phyloP scores from a whole-genome alignment of 164 flowering plant genomes.

The Tetracentron sinense region DNA sequence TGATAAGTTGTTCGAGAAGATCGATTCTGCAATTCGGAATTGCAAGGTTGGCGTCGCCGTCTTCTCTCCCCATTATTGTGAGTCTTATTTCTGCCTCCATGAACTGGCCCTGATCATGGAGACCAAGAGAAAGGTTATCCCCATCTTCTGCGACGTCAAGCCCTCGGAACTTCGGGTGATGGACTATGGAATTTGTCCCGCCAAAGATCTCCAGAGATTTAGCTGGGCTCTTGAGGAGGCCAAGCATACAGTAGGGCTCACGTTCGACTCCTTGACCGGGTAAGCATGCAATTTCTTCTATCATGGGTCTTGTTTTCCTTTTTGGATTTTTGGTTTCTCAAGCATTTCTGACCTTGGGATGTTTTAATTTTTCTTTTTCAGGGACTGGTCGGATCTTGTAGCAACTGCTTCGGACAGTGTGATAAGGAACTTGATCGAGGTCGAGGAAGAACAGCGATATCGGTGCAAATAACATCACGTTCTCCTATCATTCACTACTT shows the following conservation, averaged over 20 bases:
- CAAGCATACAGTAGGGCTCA: conserved; percentile 33
- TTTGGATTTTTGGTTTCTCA: too few relatives aligned
- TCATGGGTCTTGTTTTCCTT: too few relatives aligned
- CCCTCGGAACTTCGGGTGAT: conserved; percentile 52
- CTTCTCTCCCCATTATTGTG: conserved; percentile 57
- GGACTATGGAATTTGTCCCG: conserved; percentile 22
- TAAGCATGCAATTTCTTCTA: conserved; percentile 15
- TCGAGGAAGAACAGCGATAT: too few relatives aligned
- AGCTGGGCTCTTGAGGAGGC: conserved; percentile 38
- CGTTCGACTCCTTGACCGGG: conserved; percentile 39
- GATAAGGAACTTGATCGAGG: too few relatives aligned
- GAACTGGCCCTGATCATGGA: conserved; percentile 57
- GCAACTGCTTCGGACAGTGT: too few relatives aligned
- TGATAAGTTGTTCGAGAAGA: conserved; percentile 42
- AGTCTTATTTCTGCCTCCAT: conserved; percentile 62
- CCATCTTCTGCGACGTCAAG: conserved; percentile 55
- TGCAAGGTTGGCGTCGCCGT: conserved; percentile 55
- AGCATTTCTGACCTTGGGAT: too few relatives aligned
- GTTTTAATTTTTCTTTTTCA: too few relatives aligned
- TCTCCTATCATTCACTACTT: too few relatives aligned
- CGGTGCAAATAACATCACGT: too few relatives aligned
- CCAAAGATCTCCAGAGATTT: conserved; percentile 25
- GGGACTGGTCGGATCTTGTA: too few relatives aligned
- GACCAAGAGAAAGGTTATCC: conserved; percentile 48
- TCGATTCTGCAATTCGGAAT: conserved; percentile 31